A percentile compares a stretch with the other conserved stretches of the same genome.
These are phyloP conservation scores for Wickerhamiella kurtzmanii DNA, from an alignment of 805 yeast genomes.

Conservation along the genomic window DNA sequence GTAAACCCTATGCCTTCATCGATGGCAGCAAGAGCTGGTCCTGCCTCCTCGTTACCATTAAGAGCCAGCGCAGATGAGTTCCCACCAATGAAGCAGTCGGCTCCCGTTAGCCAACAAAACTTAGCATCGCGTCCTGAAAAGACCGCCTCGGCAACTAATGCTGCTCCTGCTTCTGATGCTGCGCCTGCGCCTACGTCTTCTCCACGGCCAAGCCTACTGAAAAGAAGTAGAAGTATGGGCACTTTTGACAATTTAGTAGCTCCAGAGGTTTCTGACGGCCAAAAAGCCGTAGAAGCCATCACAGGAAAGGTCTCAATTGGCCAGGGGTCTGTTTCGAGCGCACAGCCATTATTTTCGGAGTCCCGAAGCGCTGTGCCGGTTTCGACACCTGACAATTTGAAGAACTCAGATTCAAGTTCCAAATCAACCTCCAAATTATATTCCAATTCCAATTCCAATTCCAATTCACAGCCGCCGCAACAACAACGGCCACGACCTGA, in stretches of 20 bases:
- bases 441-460: neutral
- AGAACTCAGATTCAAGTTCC: no score
- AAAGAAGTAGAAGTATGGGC: constrained; percentile 1
- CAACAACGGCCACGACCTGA: no score
- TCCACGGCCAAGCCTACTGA: neutral
- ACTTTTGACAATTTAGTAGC: neutral
- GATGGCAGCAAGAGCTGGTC: neutral
- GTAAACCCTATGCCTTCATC: neutral
- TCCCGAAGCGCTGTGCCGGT: no score
- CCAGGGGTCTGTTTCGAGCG: no score
- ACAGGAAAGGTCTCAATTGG: constrained; percentile 11
- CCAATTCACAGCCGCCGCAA: neutral
- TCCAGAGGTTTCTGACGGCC: constrained; percentile 9
- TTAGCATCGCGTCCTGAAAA: no score
- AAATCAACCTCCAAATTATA: neutral
- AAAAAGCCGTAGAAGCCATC: constrained; percentile 13
- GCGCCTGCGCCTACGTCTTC: neutral
- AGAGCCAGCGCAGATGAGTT: neutral
- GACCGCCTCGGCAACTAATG: no score
- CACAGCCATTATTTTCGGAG: no score
- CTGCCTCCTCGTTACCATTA: neutral
- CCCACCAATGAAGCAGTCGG: neutral
- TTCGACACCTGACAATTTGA: no score
- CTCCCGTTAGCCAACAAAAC: no score
- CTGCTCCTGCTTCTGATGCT: no score